Percentiles rank a stretch among this genome's conserved stretches.
Conservation (phyloP, 257 asterid genomes). For the Cinchona pubescens region DNA sequence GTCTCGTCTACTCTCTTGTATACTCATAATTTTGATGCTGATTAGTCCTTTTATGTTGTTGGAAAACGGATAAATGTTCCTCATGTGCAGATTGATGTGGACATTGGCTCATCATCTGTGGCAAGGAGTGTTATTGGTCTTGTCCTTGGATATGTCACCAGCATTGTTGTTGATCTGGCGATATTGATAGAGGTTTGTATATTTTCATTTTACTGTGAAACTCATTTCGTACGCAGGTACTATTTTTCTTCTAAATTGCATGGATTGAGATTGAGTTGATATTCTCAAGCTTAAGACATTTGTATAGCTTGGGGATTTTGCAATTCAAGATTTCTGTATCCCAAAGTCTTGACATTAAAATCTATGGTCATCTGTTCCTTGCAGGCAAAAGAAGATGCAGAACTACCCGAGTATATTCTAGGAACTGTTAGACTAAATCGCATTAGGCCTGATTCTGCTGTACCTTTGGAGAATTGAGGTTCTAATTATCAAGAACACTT, state of each 20-base stretch:
- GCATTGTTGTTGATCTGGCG: slow-evolving; percentile 94
- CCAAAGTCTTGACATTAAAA: not conserved
- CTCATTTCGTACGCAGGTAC: too few species aligned
- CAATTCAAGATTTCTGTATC: not conserved
- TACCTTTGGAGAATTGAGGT: slow-evolving; percentile 51
- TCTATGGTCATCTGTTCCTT: slow-evolving; percentile 13
- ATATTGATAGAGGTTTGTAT: slow-evolving; percentile 75
- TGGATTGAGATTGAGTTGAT: not conserved
- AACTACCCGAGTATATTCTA: slow-evolving; percentile 89
- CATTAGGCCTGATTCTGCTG: slow-evolving; percentile 69
- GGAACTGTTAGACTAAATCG: slow-evolving; percentile 92
- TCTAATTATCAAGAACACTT: not conserved
- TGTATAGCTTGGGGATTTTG: not conserved
- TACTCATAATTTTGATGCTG: not conserved
- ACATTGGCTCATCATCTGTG: slow-evolving; percentile 97
- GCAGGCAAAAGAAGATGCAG: slow-evolving; percentile 84
- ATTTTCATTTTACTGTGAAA: slow-evolving; percentile 8
- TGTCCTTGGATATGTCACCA: slow-evolving; percentile 87
- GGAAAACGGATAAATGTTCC: not conserved
- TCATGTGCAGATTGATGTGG: slow-evolving; percentile 84
- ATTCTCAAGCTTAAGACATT: not conserved
- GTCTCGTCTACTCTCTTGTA: not conserved
- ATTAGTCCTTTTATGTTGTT: not conserved
- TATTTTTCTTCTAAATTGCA: not conserved
- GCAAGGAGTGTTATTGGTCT: slow-evolving; percentile 91